Conservation (phyloP, 257 asterid species). For the Ajuga chamaepitys region DNA sequence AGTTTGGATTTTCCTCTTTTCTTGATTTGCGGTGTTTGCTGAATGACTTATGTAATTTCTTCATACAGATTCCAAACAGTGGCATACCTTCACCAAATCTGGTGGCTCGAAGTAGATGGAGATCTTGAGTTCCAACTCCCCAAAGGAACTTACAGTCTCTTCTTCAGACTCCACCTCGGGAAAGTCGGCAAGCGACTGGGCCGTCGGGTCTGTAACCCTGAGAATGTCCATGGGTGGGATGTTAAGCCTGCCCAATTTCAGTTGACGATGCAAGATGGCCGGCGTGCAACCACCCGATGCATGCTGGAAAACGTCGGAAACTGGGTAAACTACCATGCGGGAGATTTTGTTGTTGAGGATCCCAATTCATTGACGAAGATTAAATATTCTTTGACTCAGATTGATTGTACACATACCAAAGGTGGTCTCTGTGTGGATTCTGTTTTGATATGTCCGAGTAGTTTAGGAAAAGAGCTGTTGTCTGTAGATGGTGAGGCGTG, state of each 20-base stretch:
- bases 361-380: constrained; percentile 31
- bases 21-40: neutral
- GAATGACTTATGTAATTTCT: neutral
- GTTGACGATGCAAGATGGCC: constrained; percentile 47
- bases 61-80: constrained; percentile 56
- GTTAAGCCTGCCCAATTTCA: constrained; percentile 61
- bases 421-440: constrained; percentile 84
- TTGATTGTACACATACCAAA: constrained; percentile 86
- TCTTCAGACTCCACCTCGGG: constrained; percentile 74
- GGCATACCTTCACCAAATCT: constrained; percentile 80
- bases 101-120: constrained; percentile 91
- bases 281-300: constrained; percentile 28
- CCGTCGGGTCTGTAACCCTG: constrained; percentile 39
- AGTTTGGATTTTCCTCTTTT: neutral
- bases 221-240: constrained; percentile 81
- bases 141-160: constrained; percentile 59
- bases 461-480: constrained; percentile 36
- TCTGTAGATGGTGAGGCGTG: constrained; percentile 19
- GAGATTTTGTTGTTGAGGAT: constrained; percentile 57
- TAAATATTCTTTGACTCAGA: constrained; percentile 60
- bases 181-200: constrained; percentile 43
- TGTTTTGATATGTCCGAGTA: constrained; percentile 53
- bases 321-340: constrained; percentile 69
- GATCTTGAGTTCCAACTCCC: constrained; percentile 66
- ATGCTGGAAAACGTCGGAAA: constrained; percentile 46